These are phyloP conservation scores for Aphanomyces euteiches DNA, from an alignment of 352 stramenopile genomes.

Conservation along the genomic window DNA sequence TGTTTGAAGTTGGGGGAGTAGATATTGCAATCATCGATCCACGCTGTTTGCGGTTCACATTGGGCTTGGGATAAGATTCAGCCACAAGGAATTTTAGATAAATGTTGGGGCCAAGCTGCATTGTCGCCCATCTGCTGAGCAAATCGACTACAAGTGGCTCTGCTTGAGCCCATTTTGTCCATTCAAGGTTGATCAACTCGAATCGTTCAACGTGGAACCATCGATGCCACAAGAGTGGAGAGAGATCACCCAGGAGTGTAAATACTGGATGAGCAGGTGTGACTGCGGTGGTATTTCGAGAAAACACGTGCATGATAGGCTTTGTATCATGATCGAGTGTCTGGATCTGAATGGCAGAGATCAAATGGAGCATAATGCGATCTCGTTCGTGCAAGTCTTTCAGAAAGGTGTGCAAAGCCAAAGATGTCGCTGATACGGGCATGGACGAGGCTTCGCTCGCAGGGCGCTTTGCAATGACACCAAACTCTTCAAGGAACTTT, in stretches of 20 bases:
- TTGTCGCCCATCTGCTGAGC: conserved; percentile 73
- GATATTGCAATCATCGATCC: conserved; percentile 10
- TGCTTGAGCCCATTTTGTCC: not conserved
- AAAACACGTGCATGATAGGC: conserved; percentile 17
- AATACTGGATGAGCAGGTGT: conserved; percentile 68
- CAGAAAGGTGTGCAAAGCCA: conserved; percentile 73
- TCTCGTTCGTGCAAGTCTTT: conserved; percentile 84
- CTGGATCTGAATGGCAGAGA: conserved; percentile 55
- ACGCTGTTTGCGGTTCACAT: conserved; percentile 27
- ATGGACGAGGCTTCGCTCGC: not conserved
- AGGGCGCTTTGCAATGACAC: conserved; percentile 20
- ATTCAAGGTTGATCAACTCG: conserved; percentile 60
- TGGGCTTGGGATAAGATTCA: conserved; percentile 4
- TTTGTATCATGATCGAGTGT: conserved; percentile 26
- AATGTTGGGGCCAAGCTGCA: conserved; percentile 69
- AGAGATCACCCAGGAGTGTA: conserved; percentile 83
- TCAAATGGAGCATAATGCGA: conserved; percentile 75
- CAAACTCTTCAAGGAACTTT: conserved; percentile 80
- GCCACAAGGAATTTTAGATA: conserved; percentile 67
- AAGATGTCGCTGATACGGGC: not conserved
- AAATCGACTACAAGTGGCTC: conserved; percentile 49
- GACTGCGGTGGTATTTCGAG: conserved; percentile 5
- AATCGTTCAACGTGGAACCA: conserved; percentile 88
- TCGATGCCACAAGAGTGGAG: conserved; percentile 82
- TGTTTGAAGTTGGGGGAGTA: not conserved